Evolutionary conservation across 2,329 filamentous ascomycete species (phyloP).

Genomic region (Aureobasidium namibiae): DNA sequence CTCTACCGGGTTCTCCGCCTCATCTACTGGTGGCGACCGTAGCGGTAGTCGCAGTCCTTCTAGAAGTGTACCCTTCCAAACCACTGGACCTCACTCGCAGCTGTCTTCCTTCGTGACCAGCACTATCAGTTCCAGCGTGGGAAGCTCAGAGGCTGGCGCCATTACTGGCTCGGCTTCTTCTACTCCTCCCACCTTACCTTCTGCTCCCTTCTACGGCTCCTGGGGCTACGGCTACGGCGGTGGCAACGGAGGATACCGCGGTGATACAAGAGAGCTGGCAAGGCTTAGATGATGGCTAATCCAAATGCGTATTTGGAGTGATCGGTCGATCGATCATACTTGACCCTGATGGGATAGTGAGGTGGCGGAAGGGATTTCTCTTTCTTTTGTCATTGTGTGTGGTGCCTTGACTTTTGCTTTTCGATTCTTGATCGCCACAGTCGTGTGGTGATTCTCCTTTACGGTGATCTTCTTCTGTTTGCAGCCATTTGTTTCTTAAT

Average conservation of each 20-base stretch:
- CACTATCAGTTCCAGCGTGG: not conserved
- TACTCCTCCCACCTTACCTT: not conserved
- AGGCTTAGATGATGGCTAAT: not conserved
- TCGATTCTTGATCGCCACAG: not conserved
- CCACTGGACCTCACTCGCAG: not conserved
- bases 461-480: not conserved
- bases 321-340: not conserved
- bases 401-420: not conserved
- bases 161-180: not conserved
- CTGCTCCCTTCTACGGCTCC: not conserved
- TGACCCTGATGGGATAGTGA: not conserved
- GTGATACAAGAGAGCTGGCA: conserved; percentile 1
- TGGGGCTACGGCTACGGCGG: not conserved
- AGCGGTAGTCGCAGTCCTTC: not conserved
- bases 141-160: not conserved
- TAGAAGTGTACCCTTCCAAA: not conserved
- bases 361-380: not conserved
- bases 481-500: not conserved
- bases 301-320: not conserved
- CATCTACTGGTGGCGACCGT: not conserved
- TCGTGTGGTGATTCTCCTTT: not conserved
- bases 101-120: conserved; percentile 3
- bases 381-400: not conserved
- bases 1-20: not conserved
- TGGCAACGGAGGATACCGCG: not conserved